Evolutionary conservation across 805 yeast species (phyloP), one percentile per base, ranked within the genome.

Genomic region (Metschnikowia gelsemii): DNA sequence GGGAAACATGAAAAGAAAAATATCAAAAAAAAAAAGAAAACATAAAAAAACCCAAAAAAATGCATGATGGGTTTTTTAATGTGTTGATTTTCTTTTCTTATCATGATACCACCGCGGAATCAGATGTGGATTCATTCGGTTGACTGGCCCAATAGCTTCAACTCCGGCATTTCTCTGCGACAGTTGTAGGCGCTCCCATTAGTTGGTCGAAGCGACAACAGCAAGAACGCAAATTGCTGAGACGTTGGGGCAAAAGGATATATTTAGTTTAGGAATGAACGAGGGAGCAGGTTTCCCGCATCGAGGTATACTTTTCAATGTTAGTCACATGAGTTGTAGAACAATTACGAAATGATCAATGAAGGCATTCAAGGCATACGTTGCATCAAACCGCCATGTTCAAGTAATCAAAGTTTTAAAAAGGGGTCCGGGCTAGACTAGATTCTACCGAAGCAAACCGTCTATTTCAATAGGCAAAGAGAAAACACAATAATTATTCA

Each of bases 1-100:
- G 13, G n/a, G 42, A 50, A 48, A 53, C 43, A 51, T 44, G 46
- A 28, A 45, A 46, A 52, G 36, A 49, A 32, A 31, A 32, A 21
- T 22, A 37, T 4, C 5, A 24, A 23, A 38, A 38, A 39, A 36
- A 41, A 28, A 25, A 38, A 40, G 30, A 25, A 32, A 38, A 29
- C 36, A 27, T 31, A 38, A 40, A 37, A 32, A 35, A 29, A 21
- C 40, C 42, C 27, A 23, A 33, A 46, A 28, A 38, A 43, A 45
- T 30, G 46, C 37, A 31, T 37, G 19, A 25, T 32, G 33, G 30
- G 33, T 17, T 25, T 30, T 32, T 38, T 35, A 13, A 22, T 21
- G 14, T 13, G 20, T 34, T 37, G 28, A 14, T 22, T 24, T 14
- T 30, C 12, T 23, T 40, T 30, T 32, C 9, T 21, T 4, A 23